Percentiles rank a stretch among this genome's conserved stretches.
These are phyloP conservation scores for Aureobasidium namibiae DNA, from an alignment of 2,329 filamentous ascomycete genomes.

Conservation along the genomic window DNA sequence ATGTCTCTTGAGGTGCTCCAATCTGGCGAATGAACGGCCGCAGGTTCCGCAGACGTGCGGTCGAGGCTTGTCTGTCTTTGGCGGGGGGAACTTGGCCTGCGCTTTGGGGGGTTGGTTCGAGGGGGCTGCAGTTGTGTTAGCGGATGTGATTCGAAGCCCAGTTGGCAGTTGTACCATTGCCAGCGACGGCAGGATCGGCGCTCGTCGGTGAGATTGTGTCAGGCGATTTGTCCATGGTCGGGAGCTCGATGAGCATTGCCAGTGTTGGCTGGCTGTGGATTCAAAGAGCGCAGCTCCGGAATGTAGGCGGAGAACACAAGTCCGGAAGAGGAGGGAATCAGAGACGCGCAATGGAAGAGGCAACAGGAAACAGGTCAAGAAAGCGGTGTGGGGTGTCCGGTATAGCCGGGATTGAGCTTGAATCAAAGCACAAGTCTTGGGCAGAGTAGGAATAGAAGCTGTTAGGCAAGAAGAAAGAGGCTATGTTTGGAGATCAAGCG, in stretches of 20 bases:
- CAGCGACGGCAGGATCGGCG: not conserved
- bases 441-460: not conserved
- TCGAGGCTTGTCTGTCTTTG: conserved; percentile 94
- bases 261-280: not conserved
- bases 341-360: not conserved
- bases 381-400: not conserved
- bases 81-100: conserved; percentile 54
- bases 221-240: not conserved
- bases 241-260: not conserved
- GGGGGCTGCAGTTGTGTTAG: not conserved
- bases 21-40: conserved; percentile 80
- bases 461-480: conserved; percentile 5
- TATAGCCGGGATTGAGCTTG: not conserved
- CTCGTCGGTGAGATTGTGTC: not conserved
- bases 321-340: not conserved
- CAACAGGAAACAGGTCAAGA: not conserved
- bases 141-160: not conserved
- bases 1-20: conserved; percentile 95
- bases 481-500: conserved; percentile 8
- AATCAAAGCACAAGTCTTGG: not conserved
- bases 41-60: conserved; percentile 92
- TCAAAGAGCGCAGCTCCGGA: not conserved
- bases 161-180: not conserved
- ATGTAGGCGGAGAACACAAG: not conserved
- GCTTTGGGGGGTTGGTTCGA: not conserved